Percentiles rank a stretch among this genome's conserved stretches.
phyloP scores from a whole-genome alignment of 768 basidiomycete species.

The Crepidotus variabilis region DNA sequence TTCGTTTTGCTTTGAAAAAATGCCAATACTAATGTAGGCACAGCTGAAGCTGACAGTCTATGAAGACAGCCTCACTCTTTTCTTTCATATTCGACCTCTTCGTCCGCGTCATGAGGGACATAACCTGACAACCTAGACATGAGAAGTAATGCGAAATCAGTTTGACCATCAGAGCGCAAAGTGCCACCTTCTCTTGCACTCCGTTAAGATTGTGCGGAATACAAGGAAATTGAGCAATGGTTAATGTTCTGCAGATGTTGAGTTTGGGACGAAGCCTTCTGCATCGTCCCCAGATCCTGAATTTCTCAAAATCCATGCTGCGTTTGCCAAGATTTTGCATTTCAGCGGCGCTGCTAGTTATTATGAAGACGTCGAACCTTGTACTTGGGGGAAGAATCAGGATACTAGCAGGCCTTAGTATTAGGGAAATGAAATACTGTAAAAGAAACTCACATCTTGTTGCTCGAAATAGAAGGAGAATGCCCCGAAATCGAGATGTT shows the following conservation, averaged over 20 bases:
- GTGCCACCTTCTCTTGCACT: not conserved
- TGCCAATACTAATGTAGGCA: too few relatives aligned
- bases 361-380: constrained; percentile 4
- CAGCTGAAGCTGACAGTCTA: too few relatives aligned
- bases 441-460: not conserved
- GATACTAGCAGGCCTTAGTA: constrained; percentile 9
- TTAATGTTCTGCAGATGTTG: constrained; percentile 16
- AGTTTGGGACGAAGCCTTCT: constrained; percentile 11
- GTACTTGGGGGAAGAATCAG: constrained; percentile 12
- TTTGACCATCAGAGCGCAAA: constrained; percentile 2
- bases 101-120: too few relatives aligned
- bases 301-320: constrained; percentile 9
- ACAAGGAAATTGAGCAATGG: constrained; percentile 12
- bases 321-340: not conserved
- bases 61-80: too few relatives aligned
- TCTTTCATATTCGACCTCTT: too few relatives aligned
- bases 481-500: constrained; percentile 4
- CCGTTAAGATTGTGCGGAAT: constrained; percentile 11
- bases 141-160: constrained; percentile 12
- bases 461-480: constrained; percentile 13
- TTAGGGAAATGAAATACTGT: not conserved
- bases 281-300: constrained; percentile 10
- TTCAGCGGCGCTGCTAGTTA: constrained; percentile 4
- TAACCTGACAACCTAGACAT: too few relatives aligned
- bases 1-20: too few relatives aligned